Percentiles rank a stretch among this genome's conserved stretches.
Evolutionary conservation across 2,329 filamentous ascomycete species (phyloP).

Genomic region (Aspergillus intermedius): DNA sequence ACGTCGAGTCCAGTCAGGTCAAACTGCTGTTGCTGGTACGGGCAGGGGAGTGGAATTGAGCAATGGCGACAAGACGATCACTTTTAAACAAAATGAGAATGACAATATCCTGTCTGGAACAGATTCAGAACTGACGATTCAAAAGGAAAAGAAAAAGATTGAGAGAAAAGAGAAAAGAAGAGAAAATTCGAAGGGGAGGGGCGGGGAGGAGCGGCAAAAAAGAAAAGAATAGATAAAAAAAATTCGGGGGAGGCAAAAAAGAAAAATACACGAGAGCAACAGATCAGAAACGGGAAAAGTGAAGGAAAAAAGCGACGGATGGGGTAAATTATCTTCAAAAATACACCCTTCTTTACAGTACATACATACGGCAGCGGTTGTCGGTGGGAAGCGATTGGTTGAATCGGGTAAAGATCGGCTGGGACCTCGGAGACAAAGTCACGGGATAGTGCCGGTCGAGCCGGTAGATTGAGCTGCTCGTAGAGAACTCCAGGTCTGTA

Average conservation of each 20-base stretch:
- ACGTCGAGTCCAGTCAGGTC: conserved; percentile 20
- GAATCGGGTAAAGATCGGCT: neutral
- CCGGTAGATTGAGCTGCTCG: neutral
- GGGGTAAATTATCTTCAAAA: conserved; percentile 3
- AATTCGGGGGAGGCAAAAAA: conserved; percentile 4
- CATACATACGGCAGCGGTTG: neutral
- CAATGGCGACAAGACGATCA: conserved; percentile 7
- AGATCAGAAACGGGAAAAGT: conserved; percentile 2
- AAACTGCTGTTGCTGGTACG: conserved; percentile 7
- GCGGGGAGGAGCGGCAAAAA: conserved; percentile 3
- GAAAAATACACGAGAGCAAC: neutral
- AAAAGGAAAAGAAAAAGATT: conserved; percentile 8
- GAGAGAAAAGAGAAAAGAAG: conserved; percentile 10
- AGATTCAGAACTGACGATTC: conserved; percentile 1
- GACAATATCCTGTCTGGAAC: conserved; percentile 8
- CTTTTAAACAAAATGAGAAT: conserved; percentile 8
- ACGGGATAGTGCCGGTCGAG: no score
- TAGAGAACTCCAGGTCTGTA: neutral
- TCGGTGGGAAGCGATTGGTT: neutral
- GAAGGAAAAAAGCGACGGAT: conserved; percentile 2
- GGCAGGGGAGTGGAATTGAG: neutral
- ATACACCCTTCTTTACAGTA: neutral
- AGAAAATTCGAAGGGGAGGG: conserved; percentile 6
- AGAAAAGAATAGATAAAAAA: conserved; percentile 13
- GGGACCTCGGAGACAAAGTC: no score